A percentile compares a stretch with the other conserved stretches of the same genome.
Conservation (phyloP, 352 stramenopile genomes). For the Phytophthora foliorum region DNA sequence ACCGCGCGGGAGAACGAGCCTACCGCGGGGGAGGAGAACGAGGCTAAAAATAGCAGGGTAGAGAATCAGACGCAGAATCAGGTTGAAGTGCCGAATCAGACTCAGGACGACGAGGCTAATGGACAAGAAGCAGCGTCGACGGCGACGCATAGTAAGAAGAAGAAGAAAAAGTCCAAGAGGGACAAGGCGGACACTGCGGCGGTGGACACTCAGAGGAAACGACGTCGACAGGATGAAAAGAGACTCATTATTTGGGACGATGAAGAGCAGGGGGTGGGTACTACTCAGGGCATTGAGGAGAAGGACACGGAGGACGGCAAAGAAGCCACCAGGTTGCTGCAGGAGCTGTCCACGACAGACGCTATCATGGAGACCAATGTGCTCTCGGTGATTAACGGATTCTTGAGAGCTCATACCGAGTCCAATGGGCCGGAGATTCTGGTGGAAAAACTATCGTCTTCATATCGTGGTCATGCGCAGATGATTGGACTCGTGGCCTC, state of each 20-base stretch:
- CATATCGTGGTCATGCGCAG: slow-evolving; percentile 87
- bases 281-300: slow-evolving; percentile 53
- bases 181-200: slow-evolving; percentile 32
- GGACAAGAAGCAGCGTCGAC: background rate
- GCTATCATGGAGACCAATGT: slow-evolving; percentile 89
- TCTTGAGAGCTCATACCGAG: slow-evolving; percentile 80
- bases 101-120: background rate
- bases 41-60: background rate
- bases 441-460: slow-evolving; percentile 88
- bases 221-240: slow-evolving; percentile 61
- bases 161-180: slow-evolving; percentile 56
- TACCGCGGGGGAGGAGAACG: slow-evolving; percentile 1
- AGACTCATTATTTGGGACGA: slow-evolving; percentile 90
- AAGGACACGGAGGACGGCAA: slow-evolving; percentile 80
- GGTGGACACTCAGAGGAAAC: slow-evolving; percentile 45
- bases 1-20: slow-evolving; percentile 9
- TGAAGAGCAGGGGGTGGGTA: slow-evolving; percentile 50
- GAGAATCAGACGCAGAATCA: slow-evolving; percentile 25
- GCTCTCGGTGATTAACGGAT: slow-evolving; percentile 85
- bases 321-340: slow-evolving; percentile 74
- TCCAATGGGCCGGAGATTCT: slow-evolving; percentile 87
- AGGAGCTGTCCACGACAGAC: slow-evolving; percentile 75
- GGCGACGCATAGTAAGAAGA: slow-evolving; percentile 35
- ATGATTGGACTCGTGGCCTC: slow-evolving; percentile 89
- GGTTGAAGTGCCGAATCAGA: slow-evolving; percentile 16